Evolutionary conservation across 2,329 filamentous ascomycete genomes (phyloP).

Genomic region (Acrodontium crateriforme): DNA sequence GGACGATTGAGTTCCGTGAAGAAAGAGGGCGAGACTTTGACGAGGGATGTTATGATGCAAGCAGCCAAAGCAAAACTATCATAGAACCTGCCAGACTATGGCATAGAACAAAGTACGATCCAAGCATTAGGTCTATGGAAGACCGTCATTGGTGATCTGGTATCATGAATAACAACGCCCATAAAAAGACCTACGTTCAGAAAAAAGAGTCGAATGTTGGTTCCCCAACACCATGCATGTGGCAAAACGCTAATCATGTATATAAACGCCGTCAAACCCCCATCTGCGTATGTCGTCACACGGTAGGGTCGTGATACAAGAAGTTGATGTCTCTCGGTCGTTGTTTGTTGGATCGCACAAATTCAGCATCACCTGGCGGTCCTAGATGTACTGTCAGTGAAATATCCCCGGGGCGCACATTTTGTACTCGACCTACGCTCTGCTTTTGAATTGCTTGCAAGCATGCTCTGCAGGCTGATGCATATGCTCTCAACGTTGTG

Average conservation of each 20-base stretch:
- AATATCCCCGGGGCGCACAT: not conserved
- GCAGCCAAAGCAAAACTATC: constrained; percentile 21
- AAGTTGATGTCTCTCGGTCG: constrained; percentile 84
- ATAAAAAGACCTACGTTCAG: too few relatives aligned
- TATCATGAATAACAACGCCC: too few relatives aligned
- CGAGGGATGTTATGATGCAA: constrained; percentile 22
- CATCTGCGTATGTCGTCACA: constrained; percentile 21
- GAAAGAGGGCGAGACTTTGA: constrained; percentile 34
- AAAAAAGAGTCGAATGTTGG: too few relatives aligned
- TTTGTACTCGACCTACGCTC: constrained; percentile 43
- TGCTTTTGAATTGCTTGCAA: constrained; percentile 85
- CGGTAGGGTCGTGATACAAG: constrained; percentile 75
- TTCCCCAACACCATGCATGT: too few relatives aligned
- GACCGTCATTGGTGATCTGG: too few relatives aligned
- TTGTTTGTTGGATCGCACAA: constrained; percentile 65
- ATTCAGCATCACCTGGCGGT: constrained; percentile 79
- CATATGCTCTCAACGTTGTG: constrained; percentile 95
- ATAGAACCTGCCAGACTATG: too few relatives aligned
- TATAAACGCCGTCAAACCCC: too few relatives aligned
- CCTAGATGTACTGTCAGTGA: constrained; percentile 7
- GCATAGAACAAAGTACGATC: too few relatives aligned
- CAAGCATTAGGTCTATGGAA: too few relatives aligned
- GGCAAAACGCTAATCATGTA: too few relatives aligned
- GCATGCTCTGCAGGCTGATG: constrained; percentile 96
- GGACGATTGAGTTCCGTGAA: constrained; percentile 41